phyloP scores from a whole-genome alignment of 116 monocot species.

The Phalaenopsis hybrid region DNA sequence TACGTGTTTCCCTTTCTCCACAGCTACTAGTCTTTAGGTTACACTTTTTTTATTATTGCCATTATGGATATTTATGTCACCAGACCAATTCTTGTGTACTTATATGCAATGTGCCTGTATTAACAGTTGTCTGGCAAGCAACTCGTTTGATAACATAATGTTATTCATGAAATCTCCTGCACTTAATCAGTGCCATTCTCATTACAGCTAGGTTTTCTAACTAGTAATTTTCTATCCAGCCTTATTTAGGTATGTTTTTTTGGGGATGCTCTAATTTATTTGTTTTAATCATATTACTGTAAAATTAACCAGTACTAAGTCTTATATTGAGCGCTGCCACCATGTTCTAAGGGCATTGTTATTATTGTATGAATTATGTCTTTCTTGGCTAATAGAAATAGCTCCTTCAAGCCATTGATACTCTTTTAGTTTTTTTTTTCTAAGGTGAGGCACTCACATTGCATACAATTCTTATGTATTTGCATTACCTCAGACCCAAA shows the following conservation, averaged over 20 bases:
- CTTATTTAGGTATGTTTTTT: not conserved
- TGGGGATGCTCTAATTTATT: not conserved
- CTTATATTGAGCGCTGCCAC: not conserved
- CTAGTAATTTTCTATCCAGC: not conserved
- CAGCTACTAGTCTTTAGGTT: too few relatives aligned
- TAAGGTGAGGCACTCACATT: too few relatives aligned
- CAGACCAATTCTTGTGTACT: too few relatives aligned
- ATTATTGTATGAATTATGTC: not conserved
- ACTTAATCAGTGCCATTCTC: not conserved
- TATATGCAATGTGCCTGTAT: too few relatives aligned
- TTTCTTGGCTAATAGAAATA: not conserved
- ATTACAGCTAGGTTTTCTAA: not conserved
- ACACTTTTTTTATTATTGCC: too few relatives aligned
- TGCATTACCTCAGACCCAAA: not conserved
- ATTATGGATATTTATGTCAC: too few relatives aligned
- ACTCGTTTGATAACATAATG: not conserved
- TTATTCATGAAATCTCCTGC: not conserved
- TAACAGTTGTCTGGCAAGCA: too few relatives aligned
- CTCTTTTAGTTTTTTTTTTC: not conserved
- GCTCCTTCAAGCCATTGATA: not conserved
- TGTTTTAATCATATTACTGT: not conserved
- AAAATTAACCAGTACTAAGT: not conserved
- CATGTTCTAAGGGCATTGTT: not conserved
- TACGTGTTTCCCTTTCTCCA: too few relatives aligned
- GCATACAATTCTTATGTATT: too few relatives aligned